These are phyloP conservation scores for Termitomyces titanicus DNA, from an alignment of 768 basidiomycete genomes.

Conservation along the genomic window DNA sequence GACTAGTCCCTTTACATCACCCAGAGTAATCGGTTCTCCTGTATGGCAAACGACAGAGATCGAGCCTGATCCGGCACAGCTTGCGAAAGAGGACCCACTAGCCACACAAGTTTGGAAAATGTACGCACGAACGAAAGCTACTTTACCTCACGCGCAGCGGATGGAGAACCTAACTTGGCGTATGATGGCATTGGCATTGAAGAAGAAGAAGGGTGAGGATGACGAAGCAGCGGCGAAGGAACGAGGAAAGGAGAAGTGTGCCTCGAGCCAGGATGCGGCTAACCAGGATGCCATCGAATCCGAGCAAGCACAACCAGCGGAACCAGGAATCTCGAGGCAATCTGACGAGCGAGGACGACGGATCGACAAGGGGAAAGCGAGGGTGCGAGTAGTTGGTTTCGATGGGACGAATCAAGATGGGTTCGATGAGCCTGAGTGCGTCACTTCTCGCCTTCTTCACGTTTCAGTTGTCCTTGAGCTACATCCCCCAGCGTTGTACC, in stretches of 20 bases:
- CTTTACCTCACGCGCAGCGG: constrained; percentile 84
- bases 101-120: constrained; percentile 98
- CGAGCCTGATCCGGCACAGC: constrained; percentile 52
- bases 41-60: constrained; percentile 48
- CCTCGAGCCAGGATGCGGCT: constrained; percentile 4
- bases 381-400: constrained; percentile 78
- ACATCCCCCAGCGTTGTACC: constrained; percentile 43
- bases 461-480: constrained; percentile 2
- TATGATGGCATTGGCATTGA: constrained; percentile 95
- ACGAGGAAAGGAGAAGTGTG: constrained; percentile 15
- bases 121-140: constrained; percentile 88
- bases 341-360: constrained; percentile 63
- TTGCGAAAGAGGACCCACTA: constrained; percentile 84
- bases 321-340: constrained; percentile 20
- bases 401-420: constrained; percentile 72
- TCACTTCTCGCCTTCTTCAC: constrained; percentile 16
- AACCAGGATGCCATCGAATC: constrained; percentile 13
- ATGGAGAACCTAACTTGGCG: constrained; percentile 99
- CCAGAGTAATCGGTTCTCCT: constrained; percentile 65
- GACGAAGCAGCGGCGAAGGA: constrained; percentile 28
- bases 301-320: constrained; percentile 18
- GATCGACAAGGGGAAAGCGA: constrained; percentile 77
- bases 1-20: constrained; percentile 60
- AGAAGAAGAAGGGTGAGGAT: constrained; percentile 82
- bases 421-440: constrained; percentile 72